Evolutionary conservation across 1,139 yeast genomes (phyloP), one percentile per base, ranked within the genome.

Genomic region (Taphrina communis): DNA sequence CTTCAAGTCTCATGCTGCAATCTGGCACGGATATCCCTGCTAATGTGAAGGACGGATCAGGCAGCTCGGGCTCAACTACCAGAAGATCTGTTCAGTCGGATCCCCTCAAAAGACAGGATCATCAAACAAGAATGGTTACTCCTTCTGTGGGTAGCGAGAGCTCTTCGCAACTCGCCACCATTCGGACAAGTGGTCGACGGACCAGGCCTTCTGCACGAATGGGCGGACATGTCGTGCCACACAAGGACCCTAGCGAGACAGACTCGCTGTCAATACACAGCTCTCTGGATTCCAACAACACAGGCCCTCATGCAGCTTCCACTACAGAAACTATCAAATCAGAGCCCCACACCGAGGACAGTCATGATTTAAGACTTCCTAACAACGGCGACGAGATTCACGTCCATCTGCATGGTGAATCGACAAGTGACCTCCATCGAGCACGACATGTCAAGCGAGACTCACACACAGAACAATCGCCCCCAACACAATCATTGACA

Each of bases 211-310:
- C 57, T 14, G 31, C 46, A 1, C 39, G 42, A 12, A 17, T 41
- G 36, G 12, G 31, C 42, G 50, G 48, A 2, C 31, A 50, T 35
- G 21, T n/a, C n/a, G 50, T 25, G 19, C 36, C 50, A 25, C 60
- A 39, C 31, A 41, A 56, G 19, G 60, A 56, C 31, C 31, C 60
- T 1, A 56, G 50, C 17, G 60, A 56, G 21, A 50, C 50, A 8
- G 60, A 56, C 42, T 56, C 60, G 9, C 48, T 56, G 14, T 41
- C 60, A 8, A 31, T 56, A 11, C 50, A 56, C 36, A 56, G 60
- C 36, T 41, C 60, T 12, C 31, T 41, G 11, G 60, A 39, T n/a
- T 17, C 60, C 17, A n/a, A 4, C 46, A 39, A 19, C 60, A 56
- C 19, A 7, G n/a, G 36, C 1, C 11, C 50, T 8, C 8, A 14